A percentile compares a stretch with the other conserved stretches of the same genome.
Evolutionary conservation across 2,329 filamentous ascomycete genomes (phyloP).

Genomic region (Hortaea werneckii): DNA sequence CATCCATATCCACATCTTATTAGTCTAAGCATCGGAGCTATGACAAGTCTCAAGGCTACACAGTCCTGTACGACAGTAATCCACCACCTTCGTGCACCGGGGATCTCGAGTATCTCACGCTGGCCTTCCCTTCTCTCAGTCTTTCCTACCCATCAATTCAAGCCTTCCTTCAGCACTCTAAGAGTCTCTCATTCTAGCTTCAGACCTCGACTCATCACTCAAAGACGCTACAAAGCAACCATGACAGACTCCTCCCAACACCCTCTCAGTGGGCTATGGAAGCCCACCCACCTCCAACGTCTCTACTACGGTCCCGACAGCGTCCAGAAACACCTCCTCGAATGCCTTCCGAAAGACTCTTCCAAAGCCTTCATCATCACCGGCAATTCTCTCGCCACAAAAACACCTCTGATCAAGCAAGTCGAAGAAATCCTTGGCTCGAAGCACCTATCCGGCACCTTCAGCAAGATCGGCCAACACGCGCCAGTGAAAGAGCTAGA

Average conservation of each 20-base stretch:
- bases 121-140: too few relatives aligned
- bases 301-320: slow-evolving; percentile 41
- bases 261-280: slow-evolving; percentile 41
- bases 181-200: too few relatives aligned
- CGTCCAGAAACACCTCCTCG: slow-evolving; percentile 38
- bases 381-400: slow-evolving; percentile 43
- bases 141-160: too few relatives aligned
- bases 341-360: slow-evolving; percentile 31
- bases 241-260: slow-evolving; percentile 35
- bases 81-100: too few relatives aligned
- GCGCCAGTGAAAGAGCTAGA: slow-evolving; percentile 46
- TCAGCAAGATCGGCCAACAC: slow-evolving; percentile 45
- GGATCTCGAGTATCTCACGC: too few relatives aligned
- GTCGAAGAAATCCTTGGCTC: slow-evolving; percentile 40
- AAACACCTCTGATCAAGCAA: slow-evolving; percentile 42
- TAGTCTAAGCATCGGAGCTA: too few relatives aligned
- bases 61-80: too few relatives aligned
- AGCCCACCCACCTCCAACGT: slow-evolving; percentile 39
- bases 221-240: slow-evolving; percentile 23
- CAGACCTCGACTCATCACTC: neutral
- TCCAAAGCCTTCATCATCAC: slow-evolving; percentile 51
- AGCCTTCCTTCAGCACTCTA: too few relatives aligned
- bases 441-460: slow-evolving; percentile 45
- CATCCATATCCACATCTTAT: too few relatives aligned
- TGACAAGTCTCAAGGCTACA: too few relatives aligned